These are phyloP conservation scores for Solanum tacnaense DNA, from an alignment of 257 asterid species.

Conservation along the genomic window DNA sequence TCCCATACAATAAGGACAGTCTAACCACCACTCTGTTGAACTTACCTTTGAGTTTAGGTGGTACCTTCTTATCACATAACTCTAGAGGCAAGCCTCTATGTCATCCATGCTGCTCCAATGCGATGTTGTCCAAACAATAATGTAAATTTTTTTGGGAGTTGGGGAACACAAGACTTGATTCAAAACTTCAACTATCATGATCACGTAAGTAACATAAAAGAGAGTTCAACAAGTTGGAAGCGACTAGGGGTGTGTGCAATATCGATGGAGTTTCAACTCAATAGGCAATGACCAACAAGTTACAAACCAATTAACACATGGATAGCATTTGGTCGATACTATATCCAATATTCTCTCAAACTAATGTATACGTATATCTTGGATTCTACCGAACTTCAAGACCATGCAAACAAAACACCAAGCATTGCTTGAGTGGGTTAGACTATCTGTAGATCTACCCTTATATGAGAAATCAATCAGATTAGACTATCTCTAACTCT, in stretches of 20 bases:
- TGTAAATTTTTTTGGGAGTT: background rate
- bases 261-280: background rate
- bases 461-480: background rate
- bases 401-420: background rate
- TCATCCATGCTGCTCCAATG: background rate
- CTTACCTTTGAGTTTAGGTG: background rate
- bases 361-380: background rate
- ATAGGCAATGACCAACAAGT: background rate
- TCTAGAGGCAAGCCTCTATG: background rate
- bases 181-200: background rate
- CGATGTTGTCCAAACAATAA: background rate
- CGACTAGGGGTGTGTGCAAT: background rate
- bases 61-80: background rate
- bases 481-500: background rate
- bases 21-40: background rate
- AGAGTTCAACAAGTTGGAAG: background rate
- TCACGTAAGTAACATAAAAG: background rate
- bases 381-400: background rate
- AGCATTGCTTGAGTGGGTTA: background rate
- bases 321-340: background rate
- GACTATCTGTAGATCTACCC: background rate
- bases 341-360: background rate
- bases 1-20: background rate
- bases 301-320: background rate
- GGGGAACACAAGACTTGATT: background rate